Base-by-base conservation (phyloP, 1,284 basidiomycete genomes). In the Xerocomus minutiporus region DNA sequence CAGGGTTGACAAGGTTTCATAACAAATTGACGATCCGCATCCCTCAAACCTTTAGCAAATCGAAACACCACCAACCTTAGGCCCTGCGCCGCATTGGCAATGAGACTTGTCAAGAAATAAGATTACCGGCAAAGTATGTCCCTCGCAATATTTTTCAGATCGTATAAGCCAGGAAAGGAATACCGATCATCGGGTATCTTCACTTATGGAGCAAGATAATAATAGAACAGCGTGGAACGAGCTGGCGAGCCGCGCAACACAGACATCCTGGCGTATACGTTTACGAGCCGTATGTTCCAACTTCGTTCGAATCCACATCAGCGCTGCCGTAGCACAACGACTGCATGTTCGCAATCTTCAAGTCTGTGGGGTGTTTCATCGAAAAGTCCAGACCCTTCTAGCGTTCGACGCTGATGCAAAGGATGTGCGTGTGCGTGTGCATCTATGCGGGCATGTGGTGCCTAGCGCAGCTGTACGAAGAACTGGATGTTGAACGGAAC, bases 331-430 rank as follows among this genome's bases (percentile, higher is more conserved):
- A 39, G 43, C 17, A 26, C 15, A 5, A 41, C 25, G 25, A 8
- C 28, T 23, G n/a, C 31, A 17, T 39, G 41, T 49, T 44, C 36
- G 28, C 34, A 48, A 49, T 50, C 8, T 46, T 45, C 38, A 38
- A 52, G 35, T 36, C 15, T 17, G 32, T 8, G 12, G 13, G 4
- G 41, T 23, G 17, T 46, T 20, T 25, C 46, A 46, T 46, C 38
- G 34, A 56, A 41, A 8, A 20, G 20, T 7, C 40, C 11, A 25
- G 13, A 26, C 25, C 5, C 35, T 35, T 46, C 35, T 15, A 12
- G 17, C 40, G 12, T 13, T 42, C 20, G 39, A 46, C 17, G 13
- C 8, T 23, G 23, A 15, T 28, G 13, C 25, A 41, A 17, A 17
- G 17, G 23, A 45, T 12, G 29, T 45, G 23, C 17, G 31, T 23